phyloP scores from a whole-genome alignment of 2,329 filamentous ascomycete genomes.

The Trichoderma afroharzianum region DNA sequence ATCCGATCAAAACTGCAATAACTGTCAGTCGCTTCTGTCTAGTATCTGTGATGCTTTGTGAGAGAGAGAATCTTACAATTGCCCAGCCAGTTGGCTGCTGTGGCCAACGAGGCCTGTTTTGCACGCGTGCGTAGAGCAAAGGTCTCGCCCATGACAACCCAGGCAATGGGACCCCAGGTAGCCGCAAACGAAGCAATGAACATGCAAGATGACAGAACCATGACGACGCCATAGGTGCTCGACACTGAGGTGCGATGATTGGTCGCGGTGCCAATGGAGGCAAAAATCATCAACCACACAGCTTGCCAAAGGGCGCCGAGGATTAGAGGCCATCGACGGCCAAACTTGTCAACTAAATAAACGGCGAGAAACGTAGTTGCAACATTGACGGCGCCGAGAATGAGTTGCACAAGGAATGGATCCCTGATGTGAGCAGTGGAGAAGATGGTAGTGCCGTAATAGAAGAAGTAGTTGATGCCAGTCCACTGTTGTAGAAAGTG shows the following conservation, averaged over 20 bases:
- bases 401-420: constrained; percentile 64
- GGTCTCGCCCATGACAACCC: constrained; percentile 65
- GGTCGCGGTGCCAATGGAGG: constrained; percentile 50
- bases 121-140: constrained; percentile 57
- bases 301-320: constrained; percentile 66
- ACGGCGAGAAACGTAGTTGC: constrained; percentile 63
- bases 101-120: constrained; percentile 53
- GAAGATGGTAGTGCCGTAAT: constrained; percentile 68
- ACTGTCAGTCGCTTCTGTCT: not conserved
- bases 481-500: constrained; percentile 68
- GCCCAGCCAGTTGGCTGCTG: constrained; percentile 55
- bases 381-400: constrained; percentile 66
- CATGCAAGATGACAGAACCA: constrained; percentile 71
- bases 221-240: constrained; percentile 55
- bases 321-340: constrained; percentile 65
- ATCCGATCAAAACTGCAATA: constrained; percentile 55
- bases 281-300: constrained; percentile 62
- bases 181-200: constrained; percentile 69
- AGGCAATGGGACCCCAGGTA: constrained; percentile 68
- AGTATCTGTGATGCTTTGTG: not conserved
- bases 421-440: constrained; percentile 62
- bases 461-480: constrained; percentile 58
- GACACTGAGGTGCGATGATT: constrained; percentile 27
- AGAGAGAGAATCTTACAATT: constrained; percentile 43
- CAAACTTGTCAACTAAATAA: constrained; percentile 64